Evolutionary conservation across 148 eudicot genomes (phyloP).

Genomic region (Polygonum aviculare): DNA sequence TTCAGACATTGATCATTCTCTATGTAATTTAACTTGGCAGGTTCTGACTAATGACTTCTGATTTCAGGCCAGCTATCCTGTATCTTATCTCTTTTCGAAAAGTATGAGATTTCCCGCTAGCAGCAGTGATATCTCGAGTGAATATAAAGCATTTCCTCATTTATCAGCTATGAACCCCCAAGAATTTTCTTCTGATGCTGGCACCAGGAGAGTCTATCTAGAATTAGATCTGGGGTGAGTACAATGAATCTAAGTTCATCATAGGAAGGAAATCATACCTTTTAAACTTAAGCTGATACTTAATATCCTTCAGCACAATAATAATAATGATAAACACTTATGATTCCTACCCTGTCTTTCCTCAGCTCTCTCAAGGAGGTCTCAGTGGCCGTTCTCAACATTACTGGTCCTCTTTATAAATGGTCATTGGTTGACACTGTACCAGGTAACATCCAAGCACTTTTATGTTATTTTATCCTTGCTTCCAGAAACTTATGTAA

Average conservation of each 20-base stretch:
- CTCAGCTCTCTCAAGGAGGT: conserved; percentile 85
- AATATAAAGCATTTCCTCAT: conserved; percentile 55
- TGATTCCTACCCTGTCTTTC: neutral
- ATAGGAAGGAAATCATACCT: neutral
- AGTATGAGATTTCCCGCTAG: conserved; percentile 59
- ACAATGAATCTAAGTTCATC: neutral
- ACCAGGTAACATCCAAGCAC: conserved; percentile 39
- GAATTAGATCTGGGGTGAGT: conserved; percentile 78
- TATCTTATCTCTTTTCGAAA: conserved; percentile 56
- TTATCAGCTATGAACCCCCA: conserved; percentile 44
- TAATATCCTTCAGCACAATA: neutral
- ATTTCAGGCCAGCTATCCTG: conserved; percentile 72
- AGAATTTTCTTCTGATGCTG: conserved; percentile 31
- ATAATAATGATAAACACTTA: neutral
- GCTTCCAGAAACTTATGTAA: neutral
- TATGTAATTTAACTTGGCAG: neutral
- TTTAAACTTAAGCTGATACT: neutral
- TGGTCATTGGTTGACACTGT: conserved; percentile 83
- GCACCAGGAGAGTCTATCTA: conserved; percentile 53
- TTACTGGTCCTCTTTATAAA: conserved; percentile 81
- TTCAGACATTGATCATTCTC: neutral
- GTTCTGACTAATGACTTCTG: neutral
- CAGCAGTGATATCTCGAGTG: conserved; percentile 37
- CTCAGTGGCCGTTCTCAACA: conserved; percentile 82
- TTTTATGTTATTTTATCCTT: neutral